phyloP scores from a whole-genome alignment of 148 eudicot genomes.

The Selenicereus undatus region DNA sequence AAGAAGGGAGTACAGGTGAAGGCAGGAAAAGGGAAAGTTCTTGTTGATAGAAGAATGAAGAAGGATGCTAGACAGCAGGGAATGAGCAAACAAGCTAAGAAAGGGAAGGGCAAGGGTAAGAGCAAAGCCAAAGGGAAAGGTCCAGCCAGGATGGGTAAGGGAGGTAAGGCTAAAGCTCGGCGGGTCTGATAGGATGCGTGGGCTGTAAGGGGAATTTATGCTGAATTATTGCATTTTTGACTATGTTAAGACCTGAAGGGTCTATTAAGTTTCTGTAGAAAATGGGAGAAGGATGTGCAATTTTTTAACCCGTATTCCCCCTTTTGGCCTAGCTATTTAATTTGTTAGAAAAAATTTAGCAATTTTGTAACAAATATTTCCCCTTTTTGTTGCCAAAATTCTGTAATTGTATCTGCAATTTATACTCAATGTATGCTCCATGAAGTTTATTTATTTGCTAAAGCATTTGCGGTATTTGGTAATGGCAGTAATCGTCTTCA shows the following conservation, averaged over 20 bases:
- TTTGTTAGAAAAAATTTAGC: neutral
- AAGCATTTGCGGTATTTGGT: too few relatives aligned
- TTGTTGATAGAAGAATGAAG: constrained; percentile 87
- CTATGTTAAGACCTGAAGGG: neutral
- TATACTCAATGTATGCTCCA: too few relatives aligned
- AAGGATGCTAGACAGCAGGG: constrained; percentile 57
- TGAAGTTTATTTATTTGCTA: too few relatives aligned
- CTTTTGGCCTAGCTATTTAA: neutral
- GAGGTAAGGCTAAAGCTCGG: constrained; percentile 10
- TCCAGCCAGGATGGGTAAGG: neutral
- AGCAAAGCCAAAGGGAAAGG: constrained; percentile 26
- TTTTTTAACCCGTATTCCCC: neutral
- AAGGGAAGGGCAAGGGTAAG: constrained; percentile 40
- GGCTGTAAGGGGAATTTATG: neutral
- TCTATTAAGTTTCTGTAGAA: neutral
- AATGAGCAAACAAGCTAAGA: constrained; percentile 37
- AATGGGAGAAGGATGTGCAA: neutral
- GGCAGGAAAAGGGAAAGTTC: constrained; percentile 76
- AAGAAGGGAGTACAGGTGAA: constrained; percentile 88
- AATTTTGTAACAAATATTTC: neutral
- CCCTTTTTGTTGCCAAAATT: neutral
- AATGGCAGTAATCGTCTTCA: too few relatives aligned
- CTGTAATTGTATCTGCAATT: too few relatives aligned
- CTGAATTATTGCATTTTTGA: neutral
- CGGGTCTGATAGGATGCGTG: neutral